Conservation (phyloP, 73 alveolate species). For the Paraurostyla sp. region DNA sequence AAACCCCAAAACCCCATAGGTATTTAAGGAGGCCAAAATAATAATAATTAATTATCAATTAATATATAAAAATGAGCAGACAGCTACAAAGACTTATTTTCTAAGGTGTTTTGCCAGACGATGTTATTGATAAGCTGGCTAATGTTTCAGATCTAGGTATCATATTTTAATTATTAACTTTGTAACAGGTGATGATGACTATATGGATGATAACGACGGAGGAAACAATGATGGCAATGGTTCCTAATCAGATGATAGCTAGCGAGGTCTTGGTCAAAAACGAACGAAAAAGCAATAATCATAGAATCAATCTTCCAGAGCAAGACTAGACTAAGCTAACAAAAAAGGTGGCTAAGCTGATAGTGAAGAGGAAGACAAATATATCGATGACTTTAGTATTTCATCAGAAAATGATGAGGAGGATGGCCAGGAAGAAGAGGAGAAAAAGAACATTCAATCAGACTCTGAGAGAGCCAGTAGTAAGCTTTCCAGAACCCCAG, state of each 20-base stretch:
- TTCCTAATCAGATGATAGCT: background rate
- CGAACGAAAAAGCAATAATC: background rate
- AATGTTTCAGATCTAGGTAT: slow-evolving; percentile 17
- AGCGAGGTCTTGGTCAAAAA: background rate
- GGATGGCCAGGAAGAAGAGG: background rate
- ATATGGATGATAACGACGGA: background rate
- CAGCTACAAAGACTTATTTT: background rate
- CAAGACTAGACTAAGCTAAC: background rate
- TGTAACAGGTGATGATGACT: background rate
- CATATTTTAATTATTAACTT: background rate
- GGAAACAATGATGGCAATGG: background rate
- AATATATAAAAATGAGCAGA: slow-evolving; percentile 1
- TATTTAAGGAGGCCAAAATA: background rate
- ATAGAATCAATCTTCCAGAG: background rate
- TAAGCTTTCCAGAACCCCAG: background rate
- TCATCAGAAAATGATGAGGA: too few relatives aligned
- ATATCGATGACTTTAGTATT: background rate
- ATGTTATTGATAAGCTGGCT: background rate
- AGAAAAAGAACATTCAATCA: background rate
- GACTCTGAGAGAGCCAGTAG: background rate
- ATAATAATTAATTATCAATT: background rate
- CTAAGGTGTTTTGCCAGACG: background rate
- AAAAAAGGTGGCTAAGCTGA: background rate
- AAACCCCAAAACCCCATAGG: slow-evolving; percentile 43
- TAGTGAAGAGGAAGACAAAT: background rate